Evolutionary conservation across 139 green algal species (phyloP), one percentile per base, ranked within the genome.

Genomic region (Chlamydomonas urium): DNA sequence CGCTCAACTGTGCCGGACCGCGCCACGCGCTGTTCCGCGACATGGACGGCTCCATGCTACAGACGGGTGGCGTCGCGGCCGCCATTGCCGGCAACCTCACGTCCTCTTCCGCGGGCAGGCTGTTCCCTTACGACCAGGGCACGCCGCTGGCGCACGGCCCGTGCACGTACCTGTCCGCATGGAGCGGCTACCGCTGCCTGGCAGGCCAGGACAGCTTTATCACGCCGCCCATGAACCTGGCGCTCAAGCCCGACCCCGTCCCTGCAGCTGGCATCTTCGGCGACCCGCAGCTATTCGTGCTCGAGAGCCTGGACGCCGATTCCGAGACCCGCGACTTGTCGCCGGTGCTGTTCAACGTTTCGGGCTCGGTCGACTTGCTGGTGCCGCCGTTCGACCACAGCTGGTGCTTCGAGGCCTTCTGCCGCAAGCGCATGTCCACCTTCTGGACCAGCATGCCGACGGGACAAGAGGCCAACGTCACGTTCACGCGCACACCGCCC

Each of bases 331-430:
- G 85, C 66, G 86, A 87, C 77, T 84, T 88, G 36, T 53, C 47
- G 10, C 85, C 85, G 3, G 77, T 90, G 1, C 36, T 71, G 8
- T 72, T 88, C 34, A 79, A 79, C 50, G 60, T 74, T 14, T 74
- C 57, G 1, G 69, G 73, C 53, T 29, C 62, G 19, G 32, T 78
- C 19, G 78, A 75, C 4, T 38, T 77, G 1, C 35, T 72, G 4
- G 62, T 77, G 14, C 24, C 77, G 0, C 32, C 65, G 14, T 71
- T 84, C 73, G 84, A 90, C 81, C 81, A 87, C 38, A 81, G 84
- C 61, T 90, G 84, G 84, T 90, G 84, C 81, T 87, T 90, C 42
- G 81, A 62, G 1, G 23, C 10, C 58, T 81, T 75, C 0, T 84
- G 81, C 69, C 63, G 75, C 34, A 75, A 76, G 66, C 60, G 81